Evolutionary conservation across 2,329 filamentous ascomycete genomes (phyloP).

Genomic region (Aspergillus luchuensis): DNA sequence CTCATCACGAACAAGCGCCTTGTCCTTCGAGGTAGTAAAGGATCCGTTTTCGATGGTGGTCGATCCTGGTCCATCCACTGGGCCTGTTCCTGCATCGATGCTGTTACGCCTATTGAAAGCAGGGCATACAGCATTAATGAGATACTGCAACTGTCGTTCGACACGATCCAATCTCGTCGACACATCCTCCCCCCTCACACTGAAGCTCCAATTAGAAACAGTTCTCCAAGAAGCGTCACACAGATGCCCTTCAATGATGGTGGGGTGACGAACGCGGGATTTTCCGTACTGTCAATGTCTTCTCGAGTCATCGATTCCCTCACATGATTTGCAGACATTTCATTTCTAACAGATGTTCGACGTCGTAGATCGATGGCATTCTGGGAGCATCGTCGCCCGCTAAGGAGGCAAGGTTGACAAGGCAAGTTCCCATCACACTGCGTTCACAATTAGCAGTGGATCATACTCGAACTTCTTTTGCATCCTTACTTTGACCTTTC

Average conservation of each 20-base stretch:
- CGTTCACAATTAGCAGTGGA: not conserved
- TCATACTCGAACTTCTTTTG: not conserved
- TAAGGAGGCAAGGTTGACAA: slow-evolving; percentile 19
- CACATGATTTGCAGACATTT: too few relatives aligned
- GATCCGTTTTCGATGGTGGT: too few relatives aligned
- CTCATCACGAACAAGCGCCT: not conserved
- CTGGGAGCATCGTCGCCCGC: slow-evolving; percentile 12
- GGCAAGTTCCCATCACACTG: slow-evolving; percentile 25
- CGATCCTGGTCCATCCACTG: not conserved
- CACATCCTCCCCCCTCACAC: not conserved
- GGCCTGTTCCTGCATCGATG: not conserved
- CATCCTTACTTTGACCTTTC: slow-evolving; percentile 25
- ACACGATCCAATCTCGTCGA: not conserved
- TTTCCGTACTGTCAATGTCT: not conserved
- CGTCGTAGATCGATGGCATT: slow-evolving; percentile 13
- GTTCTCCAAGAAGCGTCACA: too few relatives aligned
- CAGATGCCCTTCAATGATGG: not conserved
- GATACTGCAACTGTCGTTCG: not conserved
- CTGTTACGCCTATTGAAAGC: not conserved
- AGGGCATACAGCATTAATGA: not conserved
- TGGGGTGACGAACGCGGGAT: not conserved
- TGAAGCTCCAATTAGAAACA: not conserved
- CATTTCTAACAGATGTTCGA: not conserved
- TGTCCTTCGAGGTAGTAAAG: too few relatives aligned
- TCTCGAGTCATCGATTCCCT: not conserved